Conservation (phyloP, 768 basidiomycete species). For the Pleurotus ostreatus region DNA sequence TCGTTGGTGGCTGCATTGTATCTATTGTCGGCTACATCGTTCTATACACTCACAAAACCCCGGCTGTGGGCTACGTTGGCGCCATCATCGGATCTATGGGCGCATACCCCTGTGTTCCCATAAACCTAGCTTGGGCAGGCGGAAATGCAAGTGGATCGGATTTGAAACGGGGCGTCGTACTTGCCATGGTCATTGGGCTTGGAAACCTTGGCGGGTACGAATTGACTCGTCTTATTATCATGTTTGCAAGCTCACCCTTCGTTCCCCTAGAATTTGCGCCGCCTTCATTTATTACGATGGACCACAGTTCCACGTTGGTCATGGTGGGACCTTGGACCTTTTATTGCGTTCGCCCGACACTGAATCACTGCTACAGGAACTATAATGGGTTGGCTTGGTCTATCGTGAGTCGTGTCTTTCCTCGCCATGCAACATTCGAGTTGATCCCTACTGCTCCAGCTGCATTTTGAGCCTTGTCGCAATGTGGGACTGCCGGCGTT, state of each 20-base stretch:
- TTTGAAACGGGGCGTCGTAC: slow-evolving; percentile 43
- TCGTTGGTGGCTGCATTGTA: slow-evolving; percentile 32
- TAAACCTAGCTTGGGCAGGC: slow-evolving; percentile 50
- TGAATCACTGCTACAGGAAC: not conserved
- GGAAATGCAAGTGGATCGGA: slow-evolving; percentile 52
- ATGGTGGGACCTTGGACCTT: slow-evolving; percentile 16
- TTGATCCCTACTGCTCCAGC: not conserved
- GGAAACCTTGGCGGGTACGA: slow-evolving; percentile 47
- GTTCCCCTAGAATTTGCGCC: slow-evolving; percentile 30
- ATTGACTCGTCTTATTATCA: not conserved
- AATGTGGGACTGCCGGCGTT: slow-evolving; percentile 44
- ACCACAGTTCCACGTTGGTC: slow-evolving; percentile 33
- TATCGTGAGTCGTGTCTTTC: slow-evolving; percentile 23
- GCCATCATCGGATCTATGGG: slow-evolving; percentile 48
- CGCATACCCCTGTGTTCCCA: slow-evolving; percentile 46
- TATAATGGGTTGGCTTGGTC: slow-evolving; percentile 1
- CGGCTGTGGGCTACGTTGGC: slow-evolving; percentile 41
- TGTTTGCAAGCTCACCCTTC: not conserved
- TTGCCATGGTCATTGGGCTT: slow-evolving; percentile 51
- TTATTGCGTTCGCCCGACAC: not conserved
- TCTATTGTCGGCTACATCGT: slow-evolving; percentile 39
- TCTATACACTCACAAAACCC: slow-evolving; percentile 24
- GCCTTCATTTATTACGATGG: slow-evolving; percentile 34
- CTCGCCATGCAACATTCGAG: not conserved
- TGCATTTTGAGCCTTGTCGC: slow-evolving; percentile 19